Evolutionary conservation across 2,329 filamentous ascomycete species (phyloP), one percentile per base, ranked within the genome.

Genomic region (Akanthomyces uredinophilus): DNA sequence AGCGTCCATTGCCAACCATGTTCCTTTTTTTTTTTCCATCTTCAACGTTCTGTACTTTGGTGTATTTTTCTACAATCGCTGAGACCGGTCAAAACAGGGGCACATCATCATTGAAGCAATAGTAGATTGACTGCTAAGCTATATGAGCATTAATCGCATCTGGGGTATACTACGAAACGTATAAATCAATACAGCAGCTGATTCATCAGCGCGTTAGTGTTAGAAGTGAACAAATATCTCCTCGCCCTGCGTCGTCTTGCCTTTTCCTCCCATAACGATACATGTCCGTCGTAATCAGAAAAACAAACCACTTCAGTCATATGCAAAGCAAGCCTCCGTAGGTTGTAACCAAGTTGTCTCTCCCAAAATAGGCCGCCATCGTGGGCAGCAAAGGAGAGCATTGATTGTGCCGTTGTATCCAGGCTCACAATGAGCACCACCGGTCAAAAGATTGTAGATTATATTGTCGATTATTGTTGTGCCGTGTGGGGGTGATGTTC

Each of bases 131-230:
- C 51, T 53, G 49, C 50, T 61, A 61, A 55, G 51, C 59, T 61
- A 61, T n/a, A 54, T 55, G 43, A 61, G 51, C 51, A 55, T 55
- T 55, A 61, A 50, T 55, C 46, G 59, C 51, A 41, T 55, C 53
- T 41, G 59, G 59, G 59, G 59, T 61, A 61, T 61, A 61, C 59
- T 61, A 61, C 59, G 59, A 35, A 60, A 41, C 51, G 43, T 61
- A 50, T 61, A 61, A 61, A 61, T 61, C 59, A 61, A 61, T 61
- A 61, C 41, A 61, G 59, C 59, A 55, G 59, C 59, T 61, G 59
- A 18, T 41, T 61, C 51, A 37, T 61, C 59, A 61, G 59, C 44
- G 59, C 58, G 58, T 47, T 55, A 50, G 51, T 35, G 32, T 61
- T 61, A 61, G 59, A 61, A 61, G 51, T 50, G 59, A 61, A 61